Evolutionary conservation across 176 grass and related monocot genomes (phyloP).

Genomic region (Eremochloa ophiuroides): DNA sequence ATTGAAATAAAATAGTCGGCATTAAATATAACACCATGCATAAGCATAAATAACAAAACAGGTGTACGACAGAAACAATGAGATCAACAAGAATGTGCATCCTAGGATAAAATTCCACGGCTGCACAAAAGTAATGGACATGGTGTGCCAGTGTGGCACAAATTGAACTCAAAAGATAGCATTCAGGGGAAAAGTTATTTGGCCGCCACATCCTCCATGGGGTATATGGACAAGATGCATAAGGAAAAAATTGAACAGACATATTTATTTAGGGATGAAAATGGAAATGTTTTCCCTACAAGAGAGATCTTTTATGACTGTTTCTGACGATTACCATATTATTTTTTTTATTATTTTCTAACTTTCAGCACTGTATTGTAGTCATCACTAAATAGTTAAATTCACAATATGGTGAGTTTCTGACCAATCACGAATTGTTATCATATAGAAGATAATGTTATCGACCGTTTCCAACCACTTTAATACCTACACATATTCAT

Average conservation of each 20-base stretch:
- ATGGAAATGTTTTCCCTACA: neutral
- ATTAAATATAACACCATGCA: slow-evolving; percentile 8
- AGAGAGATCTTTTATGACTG: neutral
- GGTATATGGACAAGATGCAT: neutral
- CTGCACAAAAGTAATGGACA: neutral
- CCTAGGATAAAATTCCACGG: slow-evolving; percentile 6
- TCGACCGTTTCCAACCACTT: neutral
- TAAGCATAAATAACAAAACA: neutral
- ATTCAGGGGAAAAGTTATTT: neutral
- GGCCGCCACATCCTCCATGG: neutral
- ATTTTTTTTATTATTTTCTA: too few species aligned
- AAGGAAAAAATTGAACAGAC: neutral
- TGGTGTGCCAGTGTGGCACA: neutral
- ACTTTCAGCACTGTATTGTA: neutral
- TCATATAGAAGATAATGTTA: neutral
- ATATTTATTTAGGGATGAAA: neutral
- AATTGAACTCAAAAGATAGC: neutral
- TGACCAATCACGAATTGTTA: neutral
- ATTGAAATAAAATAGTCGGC: slow-evolving; percentile 16
- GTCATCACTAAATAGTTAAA: neutral
- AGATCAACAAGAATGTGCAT: slow-evolving; percentile 1
- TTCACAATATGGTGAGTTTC: neutral
- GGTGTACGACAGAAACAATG: neutral
- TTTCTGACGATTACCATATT: neutral
- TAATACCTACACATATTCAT: neutral